Evolutionary conservation across 192 early-diverging fungal species (phyloP), one percentile per base, ranked within the genome.

Genomic region (Linnemannia zychae): DNA sequence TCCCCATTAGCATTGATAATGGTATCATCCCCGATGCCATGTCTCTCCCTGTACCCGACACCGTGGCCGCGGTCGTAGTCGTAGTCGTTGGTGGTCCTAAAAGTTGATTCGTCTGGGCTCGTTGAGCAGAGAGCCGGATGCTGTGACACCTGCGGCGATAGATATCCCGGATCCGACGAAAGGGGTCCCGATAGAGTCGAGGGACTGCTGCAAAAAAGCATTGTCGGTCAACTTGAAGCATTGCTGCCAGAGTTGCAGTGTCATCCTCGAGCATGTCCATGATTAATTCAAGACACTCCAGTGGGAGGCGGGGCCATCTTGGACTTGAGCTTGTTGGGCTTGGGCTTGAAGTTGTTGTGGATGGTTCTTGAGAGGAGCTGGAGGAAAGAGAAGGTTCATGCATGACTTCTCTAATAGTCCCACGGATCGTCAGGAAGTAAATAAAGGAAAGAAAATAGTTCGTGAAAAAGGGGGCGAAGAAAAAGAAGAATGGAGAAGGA

Each of bases 171-270:
- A 81, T 75, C 53, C 79, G 47, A 33, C 34, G 50, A 24, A 81
- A 75, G 9, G 79, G 73, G 57, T 81, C 73, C 12, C 33, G 47
- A 24, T 81, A 81, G n/a, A 81, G 67, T 12, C 24, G 33, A 11
- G 79, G 79, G 6, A 81, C 73, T 6, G 57, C 72, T 16, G 69
- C 24, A 36, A 75, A 81, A 33, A 81, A 81, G 44, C 79, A 75
- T 31, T 71, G 79, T 3, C 73, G 79, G 24, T 81, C 74, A 28
- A 81, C 73, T 67, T 71, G 79, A 16, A 75, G 67, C 12, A 81
- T 33, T 11, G 66, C 7, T 28, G 79, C 79, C n/a, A 81, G 79
- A 18, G 73, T 49, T 4, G 22, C 34, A 0, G 73, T 75, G 31
- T 81, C 53, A 20, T 70, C 38, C 6, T 81, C 79, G 9, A 81